A percentile compares a stretch with the other conserved stretches of the same genome.
phyloP scores from a whole-genome alignment of 192 early-diverging fungal genomes.

The Linnemannia hyalina region DNA sequence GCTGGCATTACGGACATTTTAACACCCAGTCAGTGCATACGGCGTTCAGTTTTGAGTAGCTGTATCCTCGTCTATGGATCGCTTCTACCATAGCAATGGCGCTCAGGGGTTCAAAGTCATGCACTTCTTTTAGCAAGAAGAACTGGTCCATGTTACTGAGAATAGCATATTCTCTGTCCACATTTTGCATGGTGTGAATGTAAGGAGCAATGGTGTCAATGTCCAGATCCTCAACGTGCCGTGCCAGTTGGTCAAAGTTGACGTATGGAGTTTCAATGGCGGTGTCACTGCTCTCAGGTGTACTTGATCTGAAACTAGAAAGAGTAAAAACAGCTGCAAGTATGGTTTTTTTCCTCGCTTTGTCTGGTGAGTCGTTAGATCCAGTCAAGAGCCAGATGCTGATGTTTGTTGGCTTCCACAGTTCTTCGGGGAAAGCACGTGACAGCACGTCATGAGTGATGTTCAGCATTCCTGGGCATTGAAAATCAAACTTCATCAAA shows the following conservation, averaged over 20 bases:
- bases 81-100: conserved; percentile 27
- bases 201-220: no score
- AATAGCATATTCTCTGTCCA: no score
- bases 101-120: conserved; percentile 39
- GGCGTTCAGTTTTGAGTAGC: conserved; percentile 25
- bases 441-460: conserved; percentile 50
- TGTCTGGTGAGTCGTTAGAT: background rate
- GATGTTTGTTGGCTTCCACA: background rate
- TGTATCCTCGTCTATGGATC: conserved; percentile 27
- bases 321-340: background rate
- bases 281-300: no score
- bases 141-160: no score
- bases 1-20: conserved; percentile 23
- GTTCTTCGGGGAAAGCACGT: conserved; percentile 17
- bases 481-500: conserved; percentile 36
- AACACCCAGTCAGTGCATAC: conserved; percentile 7
- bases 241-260: no score
- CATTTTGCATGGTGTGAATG: no score
- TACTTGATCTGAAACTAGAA: background rate
- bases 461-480: conserved; percentile 34
- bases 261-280: no score
- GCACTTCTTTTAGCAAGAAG: conserved; percentile 21
- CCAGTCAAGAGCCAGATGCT: no score
- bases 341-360: background rate
- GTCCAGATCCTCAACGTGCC: no score